Base-by-base conservation (phyloP, 2,329 filamentous ascomycete genomes). In the Monosporascus sp. region DNA sequence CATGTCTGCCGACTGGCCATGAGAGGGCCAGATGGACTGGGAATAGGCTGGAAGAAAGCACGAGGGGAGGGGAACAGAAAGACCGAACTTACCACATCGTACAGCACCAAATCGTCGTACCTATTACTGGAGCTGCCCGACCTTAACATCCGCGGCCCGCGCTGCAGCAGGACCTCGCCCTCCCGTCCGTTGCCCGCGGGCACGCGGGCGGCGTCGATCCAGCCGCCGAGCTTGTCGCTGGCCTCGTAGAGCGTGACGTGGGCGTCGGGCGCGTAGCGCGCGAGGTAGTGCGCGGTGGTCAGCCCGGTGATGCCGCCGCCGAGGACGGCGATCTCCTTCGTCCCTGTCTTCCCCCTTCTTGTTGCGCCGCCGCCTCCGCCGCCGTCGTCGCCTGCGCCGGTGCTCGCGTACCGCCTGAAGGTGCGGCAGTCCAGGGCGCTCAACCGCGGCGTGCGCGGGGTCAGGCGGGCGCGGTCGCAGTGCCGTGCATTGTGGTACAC, bases 271-370 rank as follows among this genome's bases (percentile, higher is more conserved):
- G 88, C 79, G 62, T 85, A 76, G 59, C 82, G 82, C 14, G 84
- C 77, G 45, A 96, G 76, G 68, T 89, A 91, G 74, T 89, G 90
- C 31, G 90, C 90, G 39, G 85, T 80, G 37, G 87, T 82, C 47
- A 96, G 80, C 49, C 91, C 91, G 1, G 90, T 94, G 66, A 96
- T 85, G 41, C 91, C 91, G 55, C 85, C 90, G 50, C 91, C 91
- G 31, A 95, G 70, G 49, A 95, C 77, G 24, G 88, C 89, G 52
- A 90, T 73, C 20, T 70, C 60, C 52, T 69, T 62, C 9, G 63
- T 64, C 15, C 53, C 60, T 48, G 20, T 52, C 37, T 51, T 51
- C 25, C 15, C 31, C 53, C 38, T 46, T 22, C 27, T 15, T 15
- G 22, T 2, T 4, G 31, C 31, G 11, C 31, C 31, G 31, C 9